phyloP scores from a whole-genome alignment of 805 yeast species.

The Brettanomyces custersianus region DNA sequence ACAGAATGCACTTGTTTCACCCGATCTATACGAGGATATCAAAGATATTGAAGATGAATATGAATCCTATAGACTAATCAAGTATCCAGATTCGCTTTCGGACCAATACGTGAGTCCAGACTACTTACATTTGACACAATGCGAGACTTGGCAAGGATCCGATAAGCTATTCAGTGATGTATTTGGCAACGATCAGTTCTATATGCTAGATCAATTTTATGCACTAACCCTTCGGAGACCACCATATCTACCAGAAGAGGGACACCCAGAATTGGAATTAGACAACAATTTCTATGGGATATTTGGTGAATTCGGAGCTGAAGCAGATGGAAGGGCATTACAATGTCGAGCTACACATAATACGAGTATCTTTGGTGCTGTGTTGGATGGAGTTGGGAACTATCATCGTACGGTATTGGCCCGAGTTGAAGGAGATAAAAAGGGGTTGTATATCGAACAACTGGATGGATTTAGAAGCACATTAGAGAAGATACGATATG shows the following conservation, averaged over 20 bases:
- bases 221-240: conserved; percentile 35
- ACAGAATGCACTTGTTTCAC: conserved; percentile 4
- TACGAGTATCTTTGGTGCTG: conserved; percentile 9
- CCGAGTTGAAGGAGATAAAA: conserved; percentile 17
- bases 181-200: conserved; percentile 30
- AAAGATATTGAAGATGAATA: conserved; percentile 3
- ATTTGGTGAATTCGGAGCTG: no score
- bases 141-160: conserved; percentile 4
- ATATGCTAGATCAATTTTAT: conserved; percentile 35
- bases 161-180: conserved; percentile 24
- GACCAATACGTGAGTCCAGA: conserved; percentile 5
- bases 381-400: conserved; percentile 3
- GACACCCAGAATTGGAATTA: conserved; percentile 22
- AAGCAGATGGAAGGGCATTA: conserved; percentile 5
- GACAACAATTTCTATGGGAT: conserved; percentile 22
- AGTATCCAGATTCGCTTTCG: not conserved
- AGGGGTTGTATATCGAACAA: conserved; percentile 27
- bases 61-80: not conserved
- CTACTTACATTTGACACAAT: conserved; percentile 13
- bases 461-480: conserved; percentile 34
- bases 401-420: conserved; percentile 3
- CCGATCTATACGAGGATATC: conserved; percentile 7
- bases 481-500: conserved; percentile 36
- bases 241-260: conserved; percentile 15
- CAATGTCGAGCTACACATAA: conserved; percentile 3